Evolutionary conservation across 202 grass and related monocot genomes (phyloP), one percentile per base, ranked within the genome.

Genomic region (Bolboschoenoplectus hybrid): DNA sequence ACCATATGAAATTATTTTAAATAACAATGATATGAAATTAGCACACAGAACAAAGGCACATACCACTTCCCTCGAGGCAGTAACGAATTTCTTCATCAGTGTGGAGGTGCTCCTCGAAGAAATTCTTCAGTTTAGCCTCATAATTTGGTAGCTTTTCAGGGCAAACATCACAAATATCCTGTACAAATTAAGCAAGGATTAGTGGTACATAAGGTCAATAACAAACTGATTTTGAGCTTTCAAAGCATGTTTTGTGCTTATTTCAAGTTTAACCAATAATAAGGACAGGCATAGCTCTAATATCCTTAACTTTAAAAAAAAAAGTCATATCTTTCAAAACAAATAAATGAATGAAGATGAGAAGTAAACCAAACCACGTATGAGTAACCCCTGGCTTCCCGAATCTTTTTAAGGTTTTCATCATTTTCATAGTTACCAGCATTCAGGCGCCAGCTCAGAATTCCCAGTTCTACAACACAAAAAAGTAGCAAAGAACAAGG

Each of bases 61-160:
- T 90, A 98, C 95, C 93, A 57, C 96, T 95, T 12, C 96, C 96
- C 85, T 98, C 91, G 52, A 98, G 90, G 77, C 89, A 92, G 86
- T 98, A 98, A 17, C 93, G 93, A 82, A 98, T 98, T 86, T 98
- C 96, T 91, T 98, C 96, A 56, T 98, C 96, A 78, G 91, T 95
- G 89, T 94, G 93, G 51, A 94, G 80, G 85, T 98, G 96, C 85
- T 98, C 96, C 88, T 94, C 91, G 58, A 98, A 98, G 89, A 98
- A 94, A 84, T 86, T 81, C 82, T 98, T 98, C 63, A 98, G 8
- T 87, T 95, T 94, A 60, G 34, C 87, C 82, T 98, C 96, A 0
- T 95, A 98, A 78, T 98, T 98, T 86, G 89, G 89, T 74, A 95
- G 85, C 80, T 95, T 98, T 60, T 95, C 93, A 19, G 91, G 93